phyloP scores from a whole-genome alignment of 2,329 filamentous ascomycete genomes.

The Hymenoscyphus repandus region DNA sequence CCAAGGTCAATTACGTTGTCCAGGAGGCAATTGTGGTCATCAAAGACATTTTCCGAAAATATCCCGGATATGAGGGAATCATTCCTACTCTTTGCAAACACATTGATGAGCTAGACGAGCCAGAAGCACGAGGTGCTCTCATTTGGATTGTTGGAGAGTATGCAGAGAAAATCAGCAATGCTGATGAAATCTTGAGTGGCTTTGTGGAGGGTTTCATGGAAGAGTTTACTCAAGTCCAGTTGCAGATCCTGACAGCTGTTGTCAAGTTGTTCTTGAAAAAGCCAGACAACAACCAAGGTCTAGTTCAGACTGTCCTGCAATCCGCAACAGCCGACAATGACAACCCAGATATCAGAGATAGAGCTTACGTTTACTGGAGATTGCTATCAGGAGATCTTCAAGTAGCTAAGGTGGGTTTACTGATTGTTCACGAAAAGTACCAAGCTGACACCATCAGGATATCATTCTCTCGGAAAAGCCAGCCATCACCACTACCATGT shows the following conservation, averaged over 20 bases:
- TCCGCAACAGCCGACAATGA: constrained; percentile 90
- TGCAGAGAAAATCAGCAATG: constrained; percentile 97
- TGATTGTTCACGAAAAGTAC: neutral
- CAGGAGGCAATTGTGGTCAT: constrained; percentile 99
- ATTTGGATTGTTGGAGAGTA: constrained; percentile 99
- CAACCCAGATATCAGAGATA: constrained; percentile 94
- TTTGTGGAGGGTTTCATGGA: constrained; percentile 95
- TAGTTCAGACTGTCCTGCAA: constrained; percentile 94
- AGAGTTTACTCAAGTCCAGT: constrained; percentile 97
- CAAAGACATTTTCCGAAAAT: constrained; percentile 97
- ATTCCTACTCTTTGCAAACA: constrained; percentile 95
- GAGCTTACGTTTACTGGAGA: constrained; percentile 98
- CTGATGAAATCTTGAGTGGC: constrained; percentile 84
- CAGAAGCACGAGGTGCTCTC: constrained; percentile 79
- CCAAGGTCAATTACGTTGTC: constrained; percentile 98
- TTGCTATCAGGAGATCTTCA: constrained; percentile 87
- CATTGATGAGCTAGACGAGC: constrained; percentile 95
- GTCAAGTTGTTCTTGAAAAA: constrained; percentile 98
- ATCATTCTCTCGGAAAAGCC: constrained; percentile 93
- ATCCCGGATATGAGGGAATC: constrained; percentile 95
- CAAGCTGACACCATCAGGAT: constrained; percentile 44
- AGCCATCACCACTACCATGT: constrained; percentile 90
- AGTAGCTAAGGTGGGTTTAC: constrained; percentile 66
- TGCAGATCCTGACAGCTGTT: constrained; percentile 94
- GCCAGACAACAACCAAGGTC: constrained; percentile 80